These are phyloP conservation scores for Penicillium sp. DNA, from an alignment of 2,329 filamentous ascomycete species.

Conservation along the genomic window DNA sequence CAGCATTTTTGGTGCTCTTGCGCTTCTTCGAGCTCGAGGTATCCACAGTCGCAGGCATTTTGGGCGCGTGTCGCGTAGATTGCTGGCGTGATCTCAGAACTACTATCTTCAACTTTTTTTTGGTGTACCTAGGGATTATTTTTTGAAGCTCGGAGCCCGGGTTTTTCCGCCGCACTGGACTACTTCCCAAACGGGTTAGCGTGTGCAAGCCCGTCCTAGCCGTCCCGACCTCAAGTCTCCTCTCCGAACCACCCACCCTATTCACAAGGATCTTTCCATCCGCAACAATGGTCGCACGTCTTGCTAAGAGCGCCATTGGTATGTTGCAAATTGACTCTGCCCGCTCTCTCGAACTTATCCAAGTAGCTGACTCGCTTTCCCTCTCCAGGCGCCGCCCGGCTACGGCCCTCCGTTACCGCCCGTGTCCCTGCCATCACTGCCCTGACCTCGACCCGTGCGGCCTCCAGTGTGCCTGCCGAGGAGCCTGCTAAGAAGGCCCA, in stretches of 20 bases:
- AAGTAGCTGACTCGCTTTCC: slow-evolving; percentile 39
- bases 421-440: slow-evolving; percentile 77
- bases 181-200: slow-evolving; percentile 41
- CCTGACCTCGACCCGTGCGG: slow-evolving; percentile 70
- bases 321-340: slow-evolving; percentile 56
- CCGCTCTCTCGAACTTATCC: slow-evolving; percentile 25
- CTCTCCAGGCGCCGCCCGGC: slow-evolving; percentile 79
- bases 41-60: slow-evolving; percentile 39
- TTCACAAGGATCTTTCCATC: slow-evolving; percentile 62
- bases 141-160: slow-evolving; percentile 39
- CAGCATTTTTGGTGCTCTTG: slow-evolving; percentile 45
- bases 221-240: slow-evolving; percentile 49
- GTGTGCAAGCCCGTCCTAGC: slow-evolving; percentile 45
- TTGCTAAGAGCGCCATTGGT: slow-evolving; percentile 95
- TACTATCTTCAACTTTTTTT: slow-evolving; percentile 28
- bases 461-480: slow-evolving; percentile 79
- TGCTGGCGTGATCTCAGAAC: slow-evolving; percentile 26
- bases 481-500: slow-evolving; percentile 97
- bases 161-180: slow-evolving; percentile 42
- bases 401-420: slow-evolving; percentile 80
- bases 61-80: slow-evolving; percentile 13
- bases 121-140: slow-evolving; percentile 23
- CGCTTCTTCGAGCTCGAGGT: slow-evolving; percentile 46
- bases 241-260: slow-evolving; percentile 48
- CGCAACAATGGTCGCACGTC: slow-evolving; percentile 93